Percentiles rank a stretch among this genome's conserved stretches.
Evolutionary conservation across 176 grass and related monocot genomes (phyloP).

Genomic region (Oryza glumipatula): DNA sequence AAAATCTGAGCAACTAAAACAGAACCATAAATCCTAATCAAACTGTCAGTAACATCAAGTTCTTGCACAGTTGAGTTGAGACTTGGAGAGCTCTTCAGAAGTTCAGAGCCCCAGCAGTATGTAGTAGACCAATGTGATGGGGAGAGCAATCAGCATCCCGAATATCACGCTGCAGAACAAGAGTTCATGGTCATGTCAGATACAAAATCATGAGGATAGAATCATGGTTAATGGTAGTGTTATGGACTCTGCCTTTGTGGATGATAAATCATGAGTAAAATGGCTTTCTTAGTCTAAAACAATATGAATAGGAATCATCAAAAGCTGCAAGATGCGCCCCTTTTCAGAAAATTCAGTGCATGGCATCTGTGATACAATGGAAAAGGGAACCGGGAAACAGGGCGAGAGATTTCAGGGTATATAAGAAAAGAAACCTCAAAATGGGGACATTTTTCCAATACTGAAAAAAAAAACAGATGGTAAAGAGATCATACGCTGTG

Average conservation of each 20-base stretch:
- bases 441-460: neutral
- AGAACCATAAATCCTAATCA: conserved; percentile 9
- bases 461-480: neutral
- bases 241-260: no score
- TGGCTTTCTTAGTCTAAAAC: neutral
- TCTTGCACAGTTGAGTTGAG: neutral
- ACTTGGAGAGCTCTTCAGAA: conserved; percentile 15
- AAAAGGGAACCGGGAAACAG: neutral
- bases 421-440: neutral
- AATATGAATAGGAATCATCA: conserved; percentile 34
- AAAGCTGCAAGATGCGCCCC: neutral
- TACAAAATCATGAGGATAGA: no score
- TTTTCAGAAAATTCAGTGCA: neutral
- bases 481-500: conserved; percentile 60
- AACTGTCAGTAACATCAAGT: conserved; percentile 23
- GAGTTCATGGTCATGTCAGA: neutral
- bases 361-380: neutral
- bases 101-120: conserved; percentile 81
- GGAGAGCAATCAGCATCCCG: conserved; percentile 83
- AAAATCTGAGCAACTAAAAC: conserved; percentile 10
- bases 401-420: neutral
- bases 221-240: neutral
- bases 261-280: neutral
- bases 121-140: conserved; percentile 91
- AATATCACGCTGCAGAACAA: conserved; percentile 73